Evolutionary conservation across 345 rosid genomes (phyloP), one percentile per base, ranked within the genome.

Genomic region (Lumnitzera racemosa): DNA sequence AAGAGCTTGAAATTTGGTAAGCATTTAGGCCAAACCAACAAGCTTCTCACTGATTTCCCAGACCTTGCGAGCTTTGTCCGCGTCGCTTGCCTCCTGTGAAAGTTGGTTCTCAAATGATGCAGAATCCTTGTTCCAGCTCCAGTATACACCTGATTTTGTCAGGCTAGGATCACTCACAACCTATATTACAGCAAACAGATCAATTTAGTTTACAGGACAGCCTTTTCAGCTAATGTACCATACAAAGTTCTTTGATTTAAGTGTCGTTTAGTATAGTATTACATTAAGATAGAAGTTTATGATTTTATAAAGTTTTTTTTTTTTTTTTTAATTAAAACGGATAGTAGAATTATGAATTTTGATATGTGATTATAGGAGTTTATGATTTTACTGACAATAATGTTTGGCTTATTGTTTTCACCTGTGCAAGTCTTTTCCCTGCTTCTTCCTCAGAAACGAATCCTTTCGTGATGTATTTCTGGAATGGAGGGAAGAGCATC

Each of bases 11-110:
- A 62, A 50, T 23, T 50, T 17, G 11, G 11, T 31, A 57, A 4
- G 62, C 66, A 57, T 55, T 74, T 76, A 83, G 61, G 96, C 92
- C 81, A 87, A 67, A 31, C 96, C 96, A 15, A 94, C 96, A 17
- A 90, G 99, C 63, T 87, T 94, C 97, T 94, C 99, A 43, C 97
- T 94, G 24, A 86, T 51, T 63, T 94, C 99, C 99, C 99, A 90
- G 16, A 90, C 85, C 72, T 84, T 94, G 50, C 87, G 85, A 29
- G 99, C 99, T 72, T 94, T 94, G 24, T 81, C 91, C 2, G 52
- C 76, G 15, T 94, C 84, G 55, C 99, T 94, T 11, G 99, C 99
- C 70, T 94, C 97, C 62, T 86, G 72, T 15, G 99, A 94, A 66
- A 94, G 66, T 86, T 83, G 95, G 69, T 94, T 94, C 86, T 90